These are phyloP conservation scores for Triticum urartu DNA, from an alignment of 176 grass and related monocot genomes.

Conservation along the genomic window DNA sequence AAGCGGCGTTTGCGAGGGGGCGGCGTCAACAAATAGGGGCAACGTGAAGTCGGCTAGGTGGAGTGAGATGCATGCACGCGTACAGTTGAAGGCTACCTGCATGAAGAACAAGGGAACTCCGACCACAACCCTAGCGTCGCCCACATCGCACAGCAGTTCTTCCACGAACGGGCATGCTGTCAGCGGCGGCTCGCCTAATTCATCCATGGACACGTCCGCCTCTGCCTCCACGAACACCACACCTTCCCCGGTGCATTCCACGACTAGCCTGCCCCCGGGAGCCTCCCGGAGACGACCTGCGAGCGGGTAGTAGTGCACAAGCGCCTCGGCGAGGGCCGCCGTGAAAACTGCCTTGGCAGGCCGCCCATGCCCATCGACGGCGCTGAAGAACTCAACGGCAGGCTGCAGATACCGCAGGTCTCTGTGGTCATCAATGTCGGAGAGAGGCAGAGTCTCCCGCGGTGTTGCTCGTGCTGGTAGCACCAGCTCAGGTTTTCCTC, in stretches of 20 bases:
- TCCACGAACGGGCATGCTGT: not conserved
- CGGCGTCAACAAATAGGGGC: too few relatives aligned
- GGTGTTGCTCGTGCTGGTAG: not conserved
- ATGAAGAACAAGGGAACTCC: slow-evolving; percentile 15
- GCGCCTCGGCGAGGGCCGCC: not conserved
- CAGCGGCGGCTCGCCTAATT: not conserved
- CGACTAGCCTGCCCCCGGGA: not conserved
- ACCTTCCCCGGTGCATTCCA: not conserved
- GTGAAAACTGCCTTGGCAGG: not conserved
- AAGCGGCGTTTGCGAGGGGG: too few relatives aligned
- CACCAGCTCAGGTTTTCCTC: not conserved
- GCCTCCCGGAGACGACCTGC: not conserved
- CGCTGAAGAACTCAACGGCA: not conserved
- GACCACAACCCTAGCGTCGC: not conserved
- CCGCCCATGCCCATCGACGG: not conserved
- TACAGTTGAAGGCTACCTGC: not conserved
- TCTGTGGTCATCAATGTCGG: not conserved
- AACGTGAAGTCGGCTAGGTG: too few relatives aligned
- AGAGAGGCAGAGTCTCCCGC: not conserved
- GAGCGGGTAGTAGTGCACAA: not conserved
- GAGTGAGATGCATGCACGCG: too few relatives aligned
- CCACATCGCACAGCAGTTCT: not conserved
- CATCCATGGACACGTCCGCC: not conserved
- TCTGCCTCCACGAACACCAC: not conserved
- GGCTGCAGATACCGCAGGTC: not conserved